Evolutionary conservation across 2,329 filamentous ascomycete genomes (phyloP).

Genomic region (Dryadomyces quercivorus): DNA sequence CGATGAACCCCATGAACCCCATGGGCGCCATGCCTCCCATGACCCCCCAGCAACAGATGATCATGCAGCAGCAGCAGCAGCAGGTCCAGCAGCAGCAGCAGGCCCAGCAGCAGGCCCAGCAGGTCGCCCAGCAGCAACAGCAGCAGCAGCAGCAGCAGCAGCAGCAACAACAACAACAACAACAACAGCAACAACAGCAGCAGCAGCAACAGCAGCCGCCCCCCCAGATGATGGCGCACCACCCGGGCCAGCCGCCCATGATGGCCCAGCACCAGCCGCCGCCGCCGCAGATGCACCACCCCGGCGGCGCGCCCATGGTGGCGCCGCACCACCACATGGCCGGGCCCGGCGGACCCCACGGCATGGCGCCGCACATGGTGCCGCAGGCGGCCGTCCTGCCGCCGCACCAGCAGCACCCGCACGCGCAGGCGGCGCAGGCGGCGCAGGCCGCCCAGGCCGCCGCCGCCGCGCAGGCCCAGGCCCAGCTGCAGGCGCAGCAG

Average conservation of each 20-base stretch:
- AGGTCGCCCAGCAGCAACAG: conserved; percentile 1
- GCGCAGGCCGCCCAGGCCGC: conserved; percentile 40
- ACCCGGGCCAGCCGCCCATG: conserved; percentile 5
- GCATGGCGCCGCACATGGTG: conserved; percentile 2
- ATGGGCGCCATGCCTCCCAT: conserved; percentile 4
- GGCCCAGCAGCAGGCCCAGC: neutral
- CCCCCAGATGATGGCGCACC: neutral
- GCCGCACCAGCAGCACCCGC: conserved; percentile 4
- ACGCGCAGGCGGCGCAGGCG: conserved; percentile 19
- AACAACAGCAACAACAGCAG: conserved; percentile 2
- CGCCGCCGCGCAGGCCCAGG: conserved; percentile 39
- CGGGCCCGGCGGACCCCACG: conserved; percentile 1
- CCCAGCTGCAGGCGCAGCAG: conserved; percentile 35
- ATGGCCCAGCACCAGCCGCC: neutral
- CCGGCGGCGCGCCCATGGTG: conserved; percentile 2
- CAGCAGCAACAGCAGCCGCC: neutral
- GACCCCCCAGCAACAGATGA: conserved; percentile 4
- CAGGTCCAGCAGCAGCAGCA: conserved; percentile 4
- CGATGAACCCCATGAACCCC: conserved; percentile 1
- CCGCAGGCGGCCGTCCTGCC: neutral
- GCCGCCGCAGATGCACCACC: neutral
- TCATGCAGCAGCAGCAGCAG: conserved; percentile 3
- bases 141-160: neutral
- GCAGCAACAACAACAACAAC: neutral
- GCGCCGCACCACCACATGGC: neutral